Percentiles rank a stretch among this genome's conserved stretches.
These are phyloP conservation scores for Epichloe baconii DNA, from an alignment of 2,329 filamentous ascomycete species.

Conservation along the genomic window DNA sequence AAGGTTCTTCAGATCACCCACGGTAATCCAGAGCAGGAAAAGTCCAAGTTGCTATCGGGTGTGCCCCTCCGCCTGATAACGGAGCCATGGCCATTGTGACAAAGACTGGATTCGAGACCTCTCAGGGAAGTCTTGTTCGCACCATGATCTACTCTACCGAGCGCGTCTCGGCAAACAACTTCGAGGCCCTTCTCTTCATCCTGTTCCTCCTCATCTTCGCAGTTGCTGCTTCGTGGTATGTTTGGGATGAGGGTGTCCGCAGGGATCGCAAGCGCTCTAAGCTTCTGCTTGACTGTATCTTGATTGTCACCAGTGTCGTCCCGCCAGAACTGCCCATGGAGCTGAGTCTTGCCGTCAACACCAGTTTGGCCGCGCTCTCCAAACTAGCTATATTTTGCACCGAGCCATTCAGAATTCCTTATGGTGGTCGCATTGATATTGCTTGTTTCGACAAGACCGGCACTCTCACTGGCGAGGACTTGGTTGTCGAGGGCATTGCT, in stretches of 20 bases:
- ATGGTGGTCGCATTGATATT: conserved; percentile 85
- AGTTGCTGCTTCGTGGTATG: conserved; percentile 95
- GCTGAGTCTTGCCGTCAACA: conserved; percentile 92
- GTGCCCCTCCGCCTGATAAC: conserved; percentile 81
- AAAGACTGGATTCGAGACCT: conserved; percentile 98
- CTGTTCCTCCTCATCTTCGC: conserved; percentile 94
- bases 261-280: conserved; percentile 96
- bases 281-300: conserved; percentile 87
- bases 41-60: conserved; percentile 58
- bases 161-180: conserved; percentile 95
- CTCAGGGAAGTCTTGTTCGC: conserved; percentile 89
- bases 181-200: conserved; percentile 93
- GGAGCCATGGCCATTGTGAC: conserved; percentile 88
- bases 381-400: conserved; percentile 98
- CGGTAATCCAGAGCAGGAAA: conserved; percentile 63
- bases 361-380: conserved; percentile 83
- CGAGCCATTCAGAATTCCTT: conserved; percentile 96
- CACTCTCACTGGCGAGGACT: conserved; percentile 87
- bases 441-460: conserved; percentile 99
- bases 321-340: conserved; percentile 99
- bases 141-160: conserved; percentile 99
- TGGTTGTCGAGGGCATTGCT: conserved; percentile 94
- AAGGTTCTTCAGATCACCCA: conserved; percentile 95
- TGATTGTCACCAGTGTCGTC: conserved; percentile 95
- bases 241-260: conserved; percentile 91